A percentile compares a stretch with the other conserved stretches of the same genome.
These are phyloP conservation scores for Phytophthora parvispora DNA, from an alignment of 352 stramenopile species.

Conservation along the genomic window DNA sequence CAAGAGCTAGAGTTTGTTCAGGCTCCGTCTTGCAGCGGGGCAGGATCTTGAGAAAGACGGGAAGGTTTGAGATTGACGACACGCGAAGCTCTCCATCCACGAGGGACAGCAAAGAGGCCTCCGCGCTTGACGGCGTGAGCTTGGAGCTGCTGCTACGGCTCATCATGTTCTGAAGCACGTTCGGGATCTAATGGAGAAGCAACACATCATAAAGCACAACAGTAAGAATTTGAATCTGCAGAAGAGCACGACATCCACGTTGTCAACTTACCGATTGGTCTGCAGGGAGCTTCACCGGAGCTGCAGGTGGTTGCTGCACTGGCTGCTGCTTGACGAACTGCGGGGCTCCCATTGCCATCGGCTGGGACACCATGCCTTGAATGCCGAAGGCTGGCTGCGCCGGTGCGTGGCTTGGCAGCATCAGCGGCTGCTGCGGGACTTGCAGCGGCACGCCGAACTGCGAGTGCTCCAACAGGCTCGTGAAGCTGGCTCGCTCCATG, in stretches of 20 bases:
- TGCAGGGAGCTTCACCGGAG: conserved; percentile 23
- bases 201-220: not conserved
- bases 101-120: conserved; percentile 62
- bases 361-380: conserved; percentile 34
- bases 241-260: not conserved
- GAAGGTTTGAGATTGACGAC: conserved; percentile 54
- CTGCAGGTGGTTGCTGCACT: conserved; percentile 21
- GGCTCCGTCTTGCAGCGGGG: conserved; percentile 72
- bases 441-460: conserved; percentile 39
- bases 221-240: conserved; percentile 10
- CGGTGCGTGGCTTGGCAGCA: conserved; percentile 20
- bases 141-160: conserved; percentile 32
- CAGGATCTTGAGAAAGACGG: conserved; percentile 72
- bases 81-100: conserved; percentile 70
- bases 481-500: conserved; percentile 46
- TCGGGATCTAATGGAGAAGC: conserved; percentile 30
- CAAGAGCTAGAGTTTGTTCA: conserved; percentile 75
- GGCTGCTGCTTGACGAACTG: conserved; percentile 36
- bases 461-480: conserved; percentile 36
- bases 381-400: conserved; percentile 23
- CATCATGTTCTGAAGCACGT: conserved; percentile 49
- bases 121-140: conserved; percentile 41
- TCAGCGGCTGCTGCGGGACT: conserved; percentile 31
- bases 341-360: conserved; percentile 23
- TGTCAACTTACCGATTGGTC: conserved; percentile 36